Evolutionary conservation across 805 yeast species (phyloP).

Genomic region (Lachancea thermotolerans): DNA sequence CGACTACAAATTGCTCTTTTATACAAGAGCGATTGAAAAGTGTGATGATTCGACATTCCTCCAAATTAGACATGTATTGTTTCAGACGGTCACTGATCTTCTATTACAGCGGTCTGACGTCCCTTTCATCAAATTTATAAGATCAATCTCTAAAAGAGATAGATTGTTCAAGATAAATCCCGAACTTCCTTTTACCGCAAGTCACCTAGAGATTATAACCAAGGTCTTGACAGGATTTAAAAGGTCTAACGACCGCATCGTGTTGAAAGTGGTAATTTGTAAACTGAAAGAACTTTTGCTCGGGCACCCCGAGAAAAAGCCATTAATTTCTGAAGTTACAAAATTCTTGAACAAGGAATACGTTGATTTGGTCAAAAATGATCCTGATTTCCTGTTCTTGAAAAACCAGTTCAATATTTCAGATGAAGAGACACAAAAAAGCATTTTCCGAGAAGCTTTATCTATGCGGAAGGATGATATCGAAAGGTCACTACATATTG

Average conservation of each 20-base stretch:
- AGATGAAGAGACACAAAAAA: constrained; percentile 22
- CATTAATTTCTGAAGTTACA: constrained; percentile 7
- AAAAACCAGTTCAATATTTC: constrained; percentile 25
- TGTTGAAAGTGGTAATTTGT: constrained; percentile 12
- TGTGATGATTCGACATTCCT: constrained; percentile 22
- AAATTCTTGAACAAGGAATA: constrained; percentile 17
- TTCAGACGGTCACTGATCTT: constrained; percentile 11
- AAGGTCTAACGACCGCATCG: constrained; percentile 10
- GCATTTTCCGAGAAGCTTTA: constrained; percentile 20
- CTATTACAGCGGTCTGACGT: constrained; percentile 9
- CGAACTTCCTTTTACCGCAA: constrained; percentile 1
- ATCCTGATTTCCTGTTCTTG: constrained; percentile 19
- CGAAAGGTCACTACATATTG: constrained; percentile 12
- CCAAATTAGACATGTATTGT: constrained; percentile 18
- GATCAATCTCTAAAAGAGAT: constrained; percentile 17
- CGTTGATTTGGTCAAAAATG: constrained; percentile 17
- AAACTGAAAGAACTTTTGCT: constrained; percentile 6
- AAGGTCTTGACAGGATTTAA: constrained; percentile 14
- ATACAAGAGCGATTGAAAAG: constrained; percentile 13
- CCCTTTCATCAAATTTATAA: constrained; percentile 12
- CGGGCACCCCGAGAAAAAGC: neutral
- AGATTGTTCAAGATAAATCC: constrained; percentile 4
- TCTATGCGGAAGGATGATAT: constrained; percentile 4
- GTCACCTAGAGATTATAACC: constrained; percentile 8
- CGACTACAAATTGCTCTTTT: constrained; percentile 13